phyloP scores from a whole-genome alignment of 2,329 filamentous ascomycete genomes.

The Dothidotthia symphoricarpi region DNA sequence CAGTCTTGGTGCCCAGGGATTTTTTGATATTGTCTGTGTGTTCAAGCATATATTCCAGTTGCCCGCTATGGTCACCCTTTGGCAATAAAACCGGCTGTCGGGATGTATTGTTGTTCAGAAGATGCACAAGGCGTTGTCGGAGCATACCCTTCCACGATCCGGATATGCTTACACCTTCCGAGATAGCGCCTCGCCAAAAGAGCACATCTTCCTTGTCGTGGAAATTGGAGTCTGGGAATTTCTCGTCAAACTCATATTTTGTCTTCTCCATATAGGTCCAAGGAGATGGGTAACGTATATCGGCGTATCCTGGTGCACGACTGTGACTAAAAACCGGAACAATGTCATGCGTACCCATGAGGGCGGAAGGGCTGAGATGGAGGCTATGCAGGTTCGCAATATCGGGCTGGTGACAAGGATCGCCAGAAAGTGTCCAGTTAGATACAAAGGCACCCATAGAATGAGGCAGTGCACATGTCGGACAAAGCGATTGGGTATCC shows the following conservation, averaged over 20 bases:
- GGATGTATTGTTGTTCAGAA: constrained; percentile 42
- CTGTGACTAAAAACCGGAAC: constrained; percentile 74
- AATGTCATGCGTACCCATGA: constrained; percentile 63
- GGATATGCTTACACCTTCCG: constrained; percentile 51
- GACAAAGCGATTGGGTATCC: constrained; percentile 65
- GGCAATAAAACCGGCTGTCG: constrained; percentile 36
- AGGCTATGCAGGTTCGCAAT: constrained; percentile 71
- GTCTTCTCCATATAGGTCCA: constrained; percentile 63
- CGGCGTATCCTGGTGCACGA: constrained; percentile 69
- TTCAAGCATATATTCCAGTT: constrained; percentile 58
- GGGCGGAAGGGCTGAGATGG: constrained; percentile 62
- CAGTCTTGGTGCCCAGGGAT: constrained; percentile 49
- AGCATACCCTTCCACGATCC: constrained; percentile 66
- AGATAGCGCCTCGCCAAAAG: constrained; percentile 72
- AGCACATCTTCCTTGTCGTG: constrained; percentile 62
- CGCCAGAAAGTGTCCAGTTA: constrained; percentile 63
- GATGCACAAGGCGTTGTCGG: constrained; percentile 69
- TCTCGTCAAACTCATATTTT: constrained; percentile 52
- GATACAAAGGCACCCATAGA: constrained; percentile 65
- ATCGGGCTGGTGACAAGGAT: constrained; percentile 76
- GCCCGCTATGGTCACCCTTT: constrained; percentile 51
- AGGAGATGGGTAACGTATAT: constrained; percentile 70
- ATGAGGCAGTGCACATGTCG: constrained; percentile 61
- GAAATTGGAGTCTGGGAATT: constrained; percentile 56
- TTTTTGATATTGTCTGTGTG: constrained; percentile 55